Evolutionary conservation across 192 early-diverging fungal genomes (phyloP).

Genomic region (Coemansia sp.): DNA sequence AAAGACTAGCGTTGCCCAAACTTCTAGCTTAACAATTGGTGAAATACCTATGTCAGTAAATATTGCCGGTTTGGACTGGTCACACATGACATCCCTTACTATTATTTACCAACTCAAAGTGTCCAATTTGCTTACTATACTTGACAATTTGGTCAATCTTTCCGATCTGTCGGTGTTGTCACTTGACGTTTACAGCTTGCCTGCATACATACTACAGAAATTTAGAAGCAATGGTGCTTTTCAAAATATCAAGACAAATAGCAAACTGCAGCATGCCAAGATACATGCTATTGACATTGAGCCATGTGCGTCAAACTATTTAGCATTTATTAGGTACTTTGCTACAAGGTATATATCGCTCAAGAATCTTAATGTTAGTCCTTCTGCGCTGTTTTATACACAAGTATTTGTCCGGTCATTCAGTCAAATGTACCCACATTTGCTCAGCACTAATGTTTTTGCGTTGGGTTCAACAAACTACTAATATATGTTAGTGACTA

Average conservation of each 20-base stretch:
- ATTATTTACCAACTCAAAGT: neutral
- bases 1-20: neutral
- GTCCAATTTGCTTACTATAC: neutral
- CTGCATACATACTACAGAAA: neutral
- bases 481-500: no score
- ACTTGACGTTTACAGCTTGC: neutral
- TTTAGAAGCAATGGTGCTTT: no score
- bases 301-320: constrained; percentile 5
- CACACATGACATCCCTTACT: constrained; percentile 4
- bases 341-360: constrained; percentile 1
- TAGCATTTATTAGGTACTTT: constrained; percentile 12
- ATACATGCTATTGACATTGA: constrained; percentile 6
- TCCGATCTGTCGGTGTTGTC: neutral
- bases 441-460: neutral
- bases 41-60: neutral
- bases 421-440: neutral
- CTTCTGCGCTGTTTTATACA: constrained; percentile 1
- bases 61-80: neutral
- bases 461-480: neutral
- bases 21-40: neutral
- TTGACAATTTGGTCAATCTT: neutral
- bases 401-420: neutral
- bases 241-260: neutral
- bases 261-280: neutral
- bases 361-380: constrained; percentile 7